Conservation (phyloP, 2,329 filamentous ascomycete genomes). For the Biscogniauxia marginata region DNA sequence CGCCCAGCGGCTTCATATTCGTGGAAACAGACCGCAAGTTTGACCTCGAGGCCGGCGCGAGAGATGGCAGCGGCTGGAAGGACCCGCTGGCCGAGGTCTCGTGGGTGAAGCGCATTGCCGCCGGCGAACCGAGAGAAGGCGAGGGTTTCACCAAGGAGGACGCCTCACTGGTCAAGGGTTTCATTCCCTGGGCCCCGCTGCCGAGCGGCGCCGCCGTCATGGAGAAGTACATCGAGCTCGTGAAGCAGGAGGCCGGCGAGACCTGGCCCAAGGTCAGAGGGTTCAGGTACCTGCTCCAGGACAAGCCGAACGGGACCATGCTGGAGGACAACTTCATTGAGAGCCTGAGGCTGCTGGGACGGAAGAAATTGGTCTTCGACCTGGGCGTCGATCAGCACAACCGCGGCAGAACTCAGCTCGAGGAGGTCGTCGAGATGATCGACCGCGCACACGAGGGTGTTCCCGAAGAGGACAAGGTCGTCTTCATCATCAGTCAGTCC, state of each 20-base stretch:
- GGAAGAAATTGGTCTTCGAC: constrained; percentile 70
- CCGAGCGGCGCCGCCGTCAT: constrained; percentile 61
- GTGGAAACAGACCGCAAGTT: constrained; percentile 78
- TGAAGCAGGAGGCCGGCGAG: constrained; percentile 59
- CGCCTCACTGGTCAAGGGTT: constrained; percentile 59
- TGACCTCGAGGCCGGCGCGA: constrained; percentile 47
- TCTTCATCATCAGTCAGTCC: constrained; percentile 67
- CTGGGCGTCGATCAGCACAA: constrained; percentile 78
- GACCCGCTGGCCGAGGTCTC: constrained; percentile 70
- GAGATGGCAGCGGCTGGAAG: constrained; percentile 58
- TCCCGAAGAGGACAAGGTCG: constrained; percentile 57
- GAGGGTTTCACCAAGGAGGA: constrained; percentile 57
- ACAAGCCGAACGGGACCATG: constrained; percentile 67
- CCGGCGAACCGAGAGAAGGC: constrained; percentile 54
- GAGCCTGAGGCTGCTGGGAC: constrained; percentile 62
- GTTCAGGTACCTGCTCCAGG: constrained; percentile 80
- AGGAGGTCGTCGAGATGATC: constrained; percentile 70
- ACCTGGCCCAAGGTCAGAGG: constrained; percentile 71
- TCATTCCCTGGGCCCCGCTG: constrained; percentile 85
- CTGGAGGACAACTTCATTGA: constrained; percentile 63
- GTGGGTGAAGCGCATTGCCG: constrained; percentile 65
- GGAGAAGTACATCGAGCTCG: constrained; percentile 62
- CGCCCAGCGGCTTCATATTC: constrained; percentile 72
- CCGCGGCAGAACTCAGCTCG: constrained; percentile 72
- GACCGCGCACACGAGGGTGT: constrained; percentile 62